These are phyloP conservation scores for Aspergillus sparsus DNA, from an alignment of 495 filamentous ascomycete species.

Conservation along the genomic window DNA sequence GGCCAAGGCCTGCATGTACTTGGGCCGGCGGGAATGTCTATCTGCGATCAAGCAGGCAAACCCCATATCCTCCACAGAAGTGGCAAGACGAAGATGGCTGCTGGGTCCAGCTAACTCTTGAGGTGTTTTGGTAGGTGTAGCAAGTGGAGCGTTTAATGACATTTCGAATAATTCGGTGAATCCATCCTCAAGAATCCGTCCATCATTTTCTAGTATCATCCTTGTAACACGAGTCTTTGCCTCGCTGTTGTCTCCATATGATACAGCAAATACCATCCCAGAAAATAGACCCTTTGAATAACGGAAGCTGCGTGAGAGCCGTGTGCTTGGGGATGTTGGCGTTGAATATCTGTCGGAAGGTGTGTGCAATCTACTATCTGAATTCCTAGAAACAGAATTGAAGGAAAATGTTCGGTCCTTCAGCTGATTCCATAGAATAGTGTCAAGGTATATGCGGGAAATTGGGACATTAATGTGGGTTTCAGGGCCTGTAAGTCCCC, in stretches of 20 bases:
- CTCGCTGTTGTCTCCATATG: slow-evolving; percentile 61
- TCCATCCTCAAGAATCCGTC: slow-evolving; percentile 67
- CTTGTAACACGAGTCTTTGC: slow-evolving; percentile 50
- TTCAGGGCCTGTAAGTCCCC: slow-evolving; percentile 31
- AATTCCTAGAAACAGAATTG: slow-evolving; percentile 23
- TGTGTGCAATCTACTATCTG: slow-evolving; percentile 35
- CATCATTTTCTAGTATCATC: slow-evolving; percentile 64
- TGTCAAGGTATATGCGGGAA: slow-evolving; percentile 50
- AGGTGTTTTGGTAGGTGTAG: slow-evolving; percentile 32
- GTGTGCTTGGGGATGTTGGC: slow-evolving; percentile 45
- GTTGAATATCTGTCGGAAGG: slow-evolving; percentile 44
- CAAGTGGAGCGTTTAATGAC: slow-evolving; percentile 38
- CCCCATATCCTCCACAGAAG: slow-evolving; percentile 56
- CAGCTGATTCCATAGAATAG: slow-evolving; percentile 51
- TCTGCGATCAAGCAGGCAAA: slow-evolving; percentile 88
- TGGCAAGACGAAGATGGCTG: slow-evolving; percentile 48
- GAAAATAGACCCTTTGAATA: slow-evolving; percentile 56
- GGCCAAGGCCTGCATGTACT: slow-evolving; percentile 94
- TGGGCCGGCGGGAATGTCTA: slow-evolving; percentile 80
- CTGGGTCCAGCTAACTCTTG: slow-evolving; percentile 14
- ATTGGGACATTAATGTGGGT: slow-evolving; percentile 48
- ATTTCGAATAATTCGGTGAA: slow-evolving; percentile 83
- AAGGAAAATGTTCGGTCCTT: slow-evolving; percentile 47
- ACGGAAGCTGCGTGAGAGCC: slow-evolving; percentile 41
- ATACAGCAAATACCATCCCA: slow-evolving; percentile 80